Evolutionary conservation across 441 rosid genomes (phyloP), one percentile per base, ranked within the genome.

Genomic region (Biscutella laevigata): DNA sequence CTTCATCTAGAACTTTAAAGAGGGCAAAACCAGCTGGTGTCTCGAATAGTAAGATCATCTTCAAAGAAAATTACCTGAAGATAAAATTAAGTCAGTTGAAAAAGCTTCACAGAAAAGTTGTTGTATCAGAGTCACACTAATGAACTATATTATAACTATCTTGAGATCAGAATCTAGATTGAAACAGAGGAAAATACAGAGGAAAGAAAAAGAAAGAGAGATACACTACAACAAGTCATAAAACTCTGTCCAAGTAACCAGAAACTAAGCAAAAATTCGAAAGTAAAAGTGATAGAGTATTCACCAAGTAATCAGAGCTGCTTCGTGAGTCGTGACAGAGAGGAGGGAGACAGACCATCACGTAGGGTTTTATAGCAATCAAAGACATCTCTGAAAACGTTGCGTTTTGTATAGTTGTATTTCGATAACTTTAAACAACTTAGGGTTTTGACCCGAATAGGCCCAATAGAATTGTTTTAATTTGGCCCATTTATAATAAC

Each of bases 11-110:
- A 1, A 91, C 86, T 71, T 86, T 88, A 48, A 91, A 86, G n/a
- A 88, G 81, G 59, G 89, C 94, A 58, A 80, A 88, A 39, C 96
- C 96, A 7, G 92, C 96, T 0, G 95, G 80, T 1, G 96, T 86
- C 71, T 86, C 95, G 25, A 80, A 77, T 59, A 92, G 58, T 17
- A 88, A 71, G n/a, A 79, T 63, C 96, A 86, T 92, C 59, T 67
- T 71, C 53, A 35, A 57, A 47, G 11, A 62, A 54, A 27, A 11
- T 33, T 5, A 50, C 45, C 68, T 62, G 21, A 16, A 29, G 10
- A 48, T 10, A 29, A 42, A 24, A 38, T 34, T 38, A 36, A n/a
- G n/a, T n/a, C n/a, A n/a, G n/a, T n/a, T n/a, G n/a, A n/a, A n/a
- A n/a, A n/a, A n/a, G n/a, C n/a, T n/a, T n/a, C n/a, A n/a, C n/a